Evolutionary conservation across 192 early-diverging fungal species (phyloP).

Genomic region (Linnemannia schmuckeri): DNA sequence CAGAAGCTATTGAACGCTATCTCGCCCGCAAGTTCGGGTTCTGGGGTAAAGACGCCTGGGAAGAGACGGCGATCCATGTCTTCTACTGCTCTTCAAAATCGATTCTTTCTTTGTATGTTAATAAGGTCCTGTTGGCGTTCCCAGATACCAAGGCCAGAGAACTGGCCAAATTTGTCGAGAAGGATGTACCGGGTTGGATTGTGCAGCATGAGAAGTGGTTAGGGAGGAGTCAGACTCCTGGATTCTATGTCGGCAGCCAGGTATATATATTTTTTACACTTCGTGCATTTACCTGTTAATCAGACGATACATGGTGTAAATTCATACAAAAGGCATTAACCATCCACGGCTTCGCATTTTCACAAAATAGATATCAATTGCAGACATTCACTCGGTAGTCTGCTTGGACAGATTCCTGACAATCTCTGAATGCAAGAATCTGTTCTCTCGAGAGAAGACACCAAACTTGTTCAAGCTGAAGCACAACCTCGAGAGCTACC

Average conservation of each 20-base stretch:
- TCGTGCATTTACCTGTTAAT: not conserved
- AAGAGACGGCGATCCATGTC: slow-evolving; percentile 53
- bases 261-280: not conserved
- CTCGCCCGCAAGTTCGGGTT: slow-evolving; percentile 59
- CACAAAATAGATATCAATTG: slow-evolving; percentile 22
- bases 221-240: slow-evolving; percentile 10
- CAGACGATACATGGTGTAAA: not conserved
- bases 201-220: slow-evolving; percentile 47
- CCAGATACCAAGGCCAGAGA: slow-evolving; percentile 37
- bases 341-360: too few species aligned
- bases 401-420: slow-evolving; percentile 40
- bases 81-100: slow-evolving; percentile 44
- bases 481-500: slow-evolving; percentile 14
- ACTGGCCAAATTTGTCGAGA: slow-evolving; percentile 31
- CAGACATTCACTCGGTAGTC: slow-evolving; percentile 38
- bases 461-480: slow-evolving; percentile 33
- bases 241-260: slow-evolving; percentile 38
- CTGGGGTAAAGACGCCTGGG: slow-evolving; percentile 34
- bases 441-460: slow-evolving; percentile 19
- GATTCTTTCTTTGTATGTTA: slow-evolving; percentile 34
- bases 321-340: not conserved
- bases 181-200: slow-evolving; percentile 28
- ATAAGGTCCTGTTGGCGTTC: slow-evolving; percentile 47
- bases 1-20: slow-evolving; percentile 63
- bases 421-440: slow-evolving; percentile 38